These are phyloP conservation scores for Epithele typhae DNA, from an alignment of 768 basidiomycete species.

Conservation along the genomic window DNA sequence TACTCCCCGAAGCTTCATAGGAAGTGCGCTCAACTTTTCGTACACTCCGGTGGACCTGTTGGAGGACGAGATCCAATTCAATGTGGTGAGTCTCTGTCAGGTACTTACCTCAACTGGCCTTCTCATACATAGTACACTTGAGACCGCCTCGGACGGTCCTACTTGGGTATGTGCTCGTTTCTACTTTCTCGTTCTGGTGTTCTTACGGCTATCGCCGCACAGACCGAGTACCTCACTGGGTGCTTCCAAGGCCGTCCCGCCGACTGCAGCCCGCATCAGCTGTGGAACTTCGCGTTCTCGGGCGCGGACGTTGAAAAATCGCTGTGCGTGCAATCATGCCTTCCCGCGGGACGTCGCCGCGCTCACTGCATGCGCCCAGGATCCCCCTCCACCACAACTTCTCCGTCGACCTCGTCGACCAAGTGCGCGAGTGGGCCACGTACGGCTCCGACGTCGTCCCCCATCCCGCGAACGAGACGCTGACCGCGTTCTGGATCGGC, in stretches of 20 bases:
- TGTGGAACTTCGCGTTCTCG: constrained; percentile 55
- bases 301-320: constrained; percentile 23
- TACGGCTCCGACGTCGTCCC: constrained; percentile 42
- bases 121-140: neutral
- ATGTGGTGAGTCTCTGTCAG: constrained; percentile 33
- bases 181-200: no score
- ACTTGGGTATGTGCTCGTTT: constrained; percentile 38
- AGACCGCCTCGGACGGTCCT: constrained; percentile 51
- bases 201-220: no score
- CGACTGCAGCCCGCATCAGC: constrained; percentile 35
- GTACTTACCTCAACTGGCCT: no score
- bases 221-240: constrained; percentile 51
- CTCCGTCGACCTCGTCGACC: constrained; percentile 42
- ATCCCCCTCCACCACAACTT: constrained; percentile 44
- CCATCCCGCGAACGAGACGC: constrained; percentile 28
- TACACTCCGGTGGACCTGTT: constrained; percentile 40
- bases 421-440: constrained; percentile 43
- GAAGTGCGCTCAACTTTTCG: constrained; percentile 36
- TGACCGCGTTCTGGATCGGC: constrained; percentile 2
- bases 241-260: constrained; percentile 43
- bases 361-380: constrained; percentile 22
- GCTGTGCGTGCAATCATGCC: neutral
- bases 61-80: constrained; percentile 38
- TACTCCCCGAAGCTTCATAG: constrained; percentile 38
- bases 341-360: neutral